Evolutionary conservation across 2,329 filamentous ascomycete species (phyloP), one percentile per base, ranked within the genome.

Genomic region (Pseudodiploospora longispora): DNA sequence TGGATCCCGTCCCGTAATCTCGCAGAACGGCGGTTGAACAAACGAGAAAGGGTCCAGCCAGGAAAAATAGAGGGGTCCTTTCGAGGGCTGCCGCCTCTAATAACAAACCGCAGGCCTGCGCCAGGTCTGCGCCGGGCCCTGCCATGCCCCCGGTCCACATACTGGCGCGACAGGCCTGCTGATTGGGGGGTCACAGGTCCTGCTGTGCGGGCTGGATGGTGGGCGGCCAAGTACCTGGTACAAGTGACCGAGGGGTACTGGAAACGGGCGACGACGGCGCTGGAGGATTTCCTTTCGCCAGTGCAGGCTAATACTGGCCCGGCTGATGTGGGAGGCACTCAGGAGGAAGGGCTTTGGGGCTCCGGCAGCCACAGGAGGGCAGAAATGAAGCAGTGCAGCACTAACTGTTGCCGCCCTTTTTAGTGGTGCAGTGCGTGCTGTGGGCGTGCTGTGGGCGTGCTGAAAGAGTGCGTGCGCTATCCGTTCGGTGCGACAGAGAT

Each of bases 1-100:
- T 47, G 40, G 42, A 39, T 33, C 31, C 44, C 36, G 44, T 43
- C 44, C 38, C 33, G 44, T 36, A 30, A 42, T 43, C 37, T 36
- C 40, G 44, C 44, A 43, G 34, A 19, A 40, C 44, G 44, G 46
- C 38, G 35, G 43, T 47, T 40, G 38, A 41, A 47, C 37, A 43
- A 42, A 36, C 42, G 42, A 47, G 42, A 47, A 44, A 47, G 46
- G 46, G 42, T 47, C 46, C 46, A 44, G 42, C 43, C 38, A 32
- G 27, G 36, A 41, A 43, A 38, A 38, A 47, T 47, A 42, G 46
- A 47, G 46, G 46, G 46, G 46, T 42, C 46, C 42, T 33, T 40
- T 28, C 27, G 46, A 19, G 19, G 46, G 45, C 45, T 30, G 42
- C 38, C 35, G 46, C 42, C 37, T 45, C 38, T 47, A 47, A 47